Conservation (phyloP, 2,329 filamentous ascomycete species). For the Bipolaris bicolor region DNA sequence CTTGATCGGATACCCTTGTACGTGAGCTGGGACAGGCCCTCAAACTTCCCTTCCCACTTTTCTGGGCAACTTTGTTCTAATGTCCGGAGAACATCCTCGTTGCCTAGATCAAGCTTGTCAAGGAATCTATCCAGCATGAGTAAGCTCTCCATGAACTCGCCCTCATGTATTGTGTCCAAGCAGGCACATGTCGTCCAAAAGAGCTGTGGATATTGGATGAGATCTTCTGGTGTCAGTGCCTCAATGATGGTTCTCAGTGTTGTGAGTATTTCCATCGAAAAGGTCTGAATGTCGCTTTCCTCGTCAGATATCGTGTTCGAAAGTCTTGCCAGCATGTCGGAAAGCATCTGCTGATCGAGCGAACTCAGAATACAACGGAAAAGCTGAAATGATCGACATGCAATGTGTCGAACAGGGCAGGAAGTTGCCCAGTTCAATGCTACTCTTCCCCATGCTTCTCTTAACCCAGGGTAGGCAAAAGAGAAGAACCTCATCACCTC, state of each 20-base stretch:
- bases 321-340: constrained; percentile 92
- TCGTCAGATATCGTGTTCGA: constrained; percentile 98
- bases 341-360: constrained; percentile 90
- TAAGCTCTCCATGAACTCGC: constrained; percentile 88
- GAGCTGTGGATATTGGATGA: constrained; percentile 89
- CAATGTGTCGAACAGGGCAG: constrained; percentile 91
- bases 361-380: constrained; percentile 93
- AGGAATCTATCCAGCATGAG: constrained; percentile 90
- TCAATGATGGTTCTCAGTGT: constrained; percentile 90
- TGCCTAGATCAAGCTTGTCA: constrained; percentile 79
- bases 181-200: constrained; percentile 99
- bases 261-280: constrained; percentile 96
- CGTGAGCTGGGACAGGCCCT: constrained; percentile 82
- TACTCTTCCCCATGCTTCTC: constrained; percentile 88
- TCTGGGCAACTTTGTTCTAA: constrained; percentile 80
- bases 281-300: constrained; percentile 89
- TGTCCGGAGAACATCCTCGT: constrained; percentile 69
- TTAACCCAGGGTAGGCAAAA: constrained; percentile 81
- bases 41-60: constrained; percentile 88
- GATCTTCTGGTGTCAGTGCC: constrained; percentile 77
- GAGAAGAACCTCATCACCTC: constrained; percentile 87
- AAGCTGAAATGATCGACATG: constrained; percentile 95
- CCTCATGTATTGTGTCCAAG: constrained; percentile 93
- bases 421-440: constrained; percentile 96
- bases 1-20: constrained; percentile 94